Percentiles rank a stretch among this genome's conserved stretches.
Conservation (phyloP, 163 green algal genomes). For the Chlorella variabilis region DNA sequence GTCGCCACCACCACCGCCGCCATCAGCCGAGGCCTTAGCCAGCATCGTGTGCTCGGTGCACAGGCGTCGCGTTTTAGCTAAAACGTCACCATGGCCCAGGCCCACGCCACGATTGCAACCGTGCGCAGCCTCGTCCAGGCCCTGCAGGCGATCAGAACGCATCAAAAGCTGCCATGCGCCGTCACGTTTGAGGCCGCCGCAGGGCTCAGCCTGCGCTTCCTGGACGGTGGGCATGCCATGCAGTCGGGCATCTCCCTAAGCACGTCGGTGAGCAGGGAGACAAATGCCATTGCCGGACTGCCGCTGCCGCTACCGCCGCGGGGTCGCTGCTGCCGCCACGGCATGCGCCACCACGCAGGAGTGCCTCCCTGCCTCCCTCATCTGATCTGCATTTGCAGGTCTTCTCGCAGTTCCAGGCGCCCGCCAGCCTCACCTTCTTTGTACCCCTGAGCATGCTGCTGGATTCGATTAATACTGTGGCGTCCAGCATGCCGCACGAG, state of each 20-base stretch:
- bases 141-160: constrained; percentile 21
- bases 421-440: constrained; percentile 45
- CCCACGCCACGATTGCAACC: constrained; percentile 1
- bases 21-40: too few relatives aligned
- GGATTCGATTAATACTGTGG: constrained; percentile 69
- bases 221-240: constrained; percentile 31
- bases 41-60: too few relatives aligned
- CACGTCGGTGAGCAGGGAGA: constrained; percentile 4
- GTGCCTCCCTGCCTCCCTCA: too few relatives aligned
- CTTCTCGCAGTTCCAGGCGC: constrained; percentile 31
- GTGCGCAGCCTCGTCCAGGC: constrained; percentile 16
- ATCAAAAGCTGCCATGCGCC: constrained; percentile 25
- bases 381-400: too few relatives aligned
- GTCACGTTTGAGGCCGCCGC: constrained; percentile 14
- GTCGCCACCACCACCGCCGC: too few relatives aligned
- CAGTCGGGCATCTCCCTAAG: constrained; percentile 47
- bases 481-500: constrained; percentile 41
- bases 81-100: background rate
- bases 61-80: too few relatives aligned
- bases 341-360: too few relatives aligned
- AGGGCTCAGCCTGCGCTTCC: constrained; percentile 18
- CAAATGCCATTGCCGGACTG: background rate
- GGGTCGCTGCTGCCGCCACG: background rate
- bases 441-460: constrained; percentile 64
- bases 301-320: background rate